These are phyloP conservation scores for Xylaria sp. DNA, from an alignment of 2,329 filamentous ascomycete species.

Conservation along the genomic window DNA sequence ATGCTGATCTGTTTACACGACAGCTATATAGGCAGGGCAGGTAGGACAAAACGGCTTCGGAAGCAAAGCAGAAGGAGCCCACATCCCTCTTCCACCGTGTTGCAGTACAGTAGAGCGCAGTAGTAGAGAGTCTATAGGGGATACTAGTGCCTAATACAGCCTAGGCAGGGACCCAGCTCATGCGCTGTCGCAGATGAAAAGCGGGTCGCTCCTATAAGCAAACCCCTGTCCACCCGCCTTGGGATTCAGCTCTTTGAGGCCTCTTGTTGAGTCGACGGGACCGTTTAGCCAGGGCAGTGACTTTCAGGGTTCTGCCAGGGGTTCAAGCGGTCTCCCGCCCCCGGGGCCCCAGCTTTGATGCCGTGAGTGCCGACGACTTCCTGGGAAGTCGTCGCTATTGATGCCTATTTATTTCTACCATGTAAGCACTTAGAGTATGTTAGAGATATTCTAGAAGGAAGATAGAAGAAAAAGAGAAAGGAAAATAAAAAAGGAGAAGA, in stretches of 20 bases:
- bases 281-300: neutral
- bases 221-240: slow-evolving; percentile 14
- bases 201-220: slow-evolving; percentile 8
- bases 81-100: neutral
- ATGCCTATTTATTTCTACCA: too few species aligned
- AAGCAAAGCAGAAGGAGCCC: neutral
- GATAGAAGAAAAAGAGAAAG: too few species aligned
- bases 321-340: neutral
- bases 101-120: neutral
- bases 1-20: neutral
- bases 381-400: neutral
- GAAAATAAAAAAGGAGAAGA: too few species aligned
- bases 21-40: neutral
- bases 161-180: neutral
- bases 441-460: too few species aligned
- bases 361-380: slow-evolving; percentile 8
- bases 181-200: slow-evolving; percentile 21
- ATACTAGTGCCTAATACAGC: neutral
- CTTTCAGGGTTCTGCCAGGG: neutral
- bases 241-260: slow-evolving; percentile 28
- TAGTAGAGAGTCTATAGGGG: slow-evolving; percentile 1
- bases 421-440: too few species aligned
- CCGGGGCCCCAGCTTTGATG: neutral
- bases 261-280: neutral
- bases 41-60: slow-evolving; percentile 1